Percentiles rank a stretch among this genome's conserved stretches.
Conservation (phyloP, 805 yeast genomes). For the Pichia phayaonensis region DNA sequence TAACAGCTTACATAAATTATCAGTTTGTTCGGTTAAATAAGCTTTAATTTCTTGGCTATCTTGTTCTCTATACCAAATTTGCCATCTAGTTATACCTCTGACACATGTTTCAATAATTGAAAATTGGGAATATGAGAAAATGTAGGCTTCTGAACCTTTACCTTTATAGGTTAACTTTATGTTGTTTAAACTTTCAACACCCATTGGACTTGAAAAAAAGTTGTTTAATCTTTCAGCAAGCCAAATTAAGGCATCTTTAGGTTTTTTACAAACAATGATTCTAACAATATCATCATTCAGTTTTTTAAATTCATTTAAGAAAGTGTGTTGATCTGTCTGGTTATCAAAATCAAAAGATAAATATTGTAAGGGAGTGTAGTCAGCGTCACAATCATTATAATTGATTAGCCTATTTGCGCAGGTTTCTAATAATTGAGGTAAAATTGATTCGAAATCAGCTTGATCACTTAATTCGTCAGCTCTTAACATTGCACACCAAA, state of each 20-base stretch:
- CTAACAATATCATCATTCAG: constrained; percentile 88
- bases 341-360: constrained; percentile 87
- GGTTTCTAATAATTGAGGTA: constrained; percentile 64
- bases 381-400: constrained; percentile 61
- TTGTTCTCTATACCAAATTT: constrained; percentile 72
- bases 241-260: constrained; percentile 78
- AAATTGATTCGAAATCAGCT: constrained; percentile 43
- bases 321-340: constrained; percentile 67
- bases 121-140: constrained; percentile 74
- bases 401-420: constrained; percentile 74
- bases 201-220: constrained; percentile 66
- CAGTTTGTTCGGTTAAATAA: constrained; percentile 48
- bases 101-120: constrained; percentile 83
- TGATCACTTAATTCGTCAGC: constrained; percentile 64
- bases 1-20: constrained; percentile 64
- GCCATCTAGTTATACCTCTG: constrained; percentile 92
- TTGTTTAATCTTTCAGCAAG: constrained; percentile 61
- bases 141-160: constrained; percentile 57
- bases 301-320: constrained; percentile 71
- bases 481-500: constrained; percentile 89
- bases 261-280: constrained; percentile 76
- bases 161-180: constrained; percentile 47
- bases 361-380: constrained; percentile 54
- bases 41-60: constrained; percentile 46
- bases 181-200: constrained; percentile 52